Percentiles rank a stretch among this genome's conserved stretches.
These are phyloP conservation scores for Butyriboletus appendiculatus DNA, from an alignment of 1,284 basidiomycete species.

Conservation along the genomic window DNA sequence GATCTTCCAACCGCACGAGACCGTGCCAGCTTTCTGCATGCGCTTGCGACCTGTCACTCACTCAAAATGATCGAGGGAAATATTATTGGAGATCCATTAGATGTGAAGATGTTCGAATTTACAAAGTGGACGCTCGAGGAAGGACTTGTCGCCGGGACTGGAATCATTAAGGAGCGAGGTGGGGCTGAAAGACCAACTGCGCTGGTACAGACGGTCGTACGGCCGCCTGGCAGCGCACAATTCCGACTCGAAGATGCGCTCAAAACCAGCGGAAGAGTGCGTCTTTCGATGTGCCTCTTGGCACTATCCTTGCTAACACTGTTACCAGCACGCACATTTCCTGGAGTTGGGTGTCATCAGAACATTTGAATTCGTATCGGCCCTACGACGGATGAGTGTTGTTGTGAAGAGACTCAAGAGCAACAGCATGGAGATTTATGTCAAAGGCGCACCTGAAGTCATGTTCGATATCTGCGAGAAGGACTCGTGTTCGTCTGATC, in stretches of 20 bases:
- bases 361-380: slow-evolving; percentile 96
- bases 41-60: slow-evolving; percentile 95
- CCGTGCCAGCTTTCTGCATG: slow-evolving; percentile 86
- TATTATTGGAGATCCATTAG: slow-evolving; percentile 93
- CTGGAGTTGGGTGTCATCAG: slow-evolving; percentile 95
- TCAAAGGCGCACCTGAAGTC: slow-evolving; percentile 98
- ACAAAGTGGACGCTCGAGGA: slow-evolving; percentile 97
- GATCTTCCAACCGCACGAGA: slow-evolving; percentile 80
- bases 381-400: slow-evolving; percentile 95
- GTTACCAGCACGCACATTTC: slow-evolving; percentile 84
- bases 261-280: slow-evolving; percentile 74
- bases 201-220: slow-evolving; percentile 94
- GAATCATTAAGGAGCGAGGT: slow-evolving; percentile 65
- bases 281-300: slow-evolving; percentile 14
- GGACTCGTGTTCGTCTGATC: slow-evolving; percentile 71
- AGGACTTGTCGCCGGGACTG: slow-evolving; percentile 71
- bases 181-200: slow-evolving; percentile 79
- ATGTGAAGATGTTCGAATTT: slow-evolving; percentile 98
- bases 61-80: slow-evolving; percentile 91
- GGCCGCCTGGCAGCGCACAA: slow-evolving; percentile 88
- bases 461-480: slow-evolving; percentile 95
- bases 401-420: slow-evolving; percentile 96
- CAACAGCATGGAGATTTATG: slow-evolving; percentile 95
- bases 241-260: slow-evolving; percentile 94
- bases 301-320: slow-evolving; percentile 9